Base-by-base conservation (phyloP, 208 protist species). In the Vickermania spadyakhi region DNA sequence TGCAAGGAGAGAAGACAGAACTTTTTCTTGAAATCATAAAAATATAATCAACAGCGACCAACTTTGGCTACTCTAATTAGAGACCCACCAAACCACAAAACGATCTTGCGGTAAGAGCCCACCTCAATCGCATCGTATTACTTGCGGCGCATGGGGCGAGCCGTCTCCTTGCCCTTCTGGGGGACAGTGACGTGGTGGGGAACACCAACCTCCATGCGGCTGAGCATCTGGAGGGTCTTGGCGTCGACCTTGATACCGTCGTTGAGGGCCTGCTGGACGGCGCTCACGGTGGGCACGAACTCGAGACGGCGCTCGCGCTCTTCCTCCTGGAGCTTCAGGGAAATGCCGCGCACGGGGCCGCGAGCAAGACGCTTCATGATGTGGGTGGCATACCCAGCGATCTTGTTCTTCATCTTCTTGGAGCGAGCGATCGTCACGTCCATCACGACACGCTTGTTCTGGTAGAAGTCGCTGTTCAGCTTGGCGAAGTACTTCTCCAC, bases 401-500 rank as follows among this genome's bases (percentile, higher is more conserved):
- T 99, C 93, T 99, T 99, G 96, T 99, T 99, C 81, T 99, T 93
- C 68, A 99, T 89, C 68, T 98, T 90, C 94, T 99, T 99, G 58
- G 97, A 98, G 62, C 94, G 95, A 56, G 99, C 98, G 60, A 96
- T 89, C 52, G 98, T 98, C 31, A 99, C 95, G 68, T 99, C 98
- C 57, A 98, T 75, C 52, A 93, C 65, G 31, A 96, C 68, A 36
- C 83, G 83, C 92, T 99, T 99, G 97, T 99, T 99, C 78, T 94
- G 96, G 69, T 99, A 96, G 90, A 99, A 99, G 84, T 99, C 98
- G 52, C 86, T 66, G 68, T 96, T 99, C 64, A 99, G 93, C 68
- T 96, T 87, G 54, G 95, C 81, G 91, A 99, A 99, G 85, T 99
- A 99, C 89, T 99, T 99, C 89, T 99, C 99, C 74, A 99, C 98